Percentiles rank a stretch among this genome's conserved stretches.
phyloP scores from a whole-genome alignment of 108 stramenopile genomes.

The Nitzschia sp. region DNA sequence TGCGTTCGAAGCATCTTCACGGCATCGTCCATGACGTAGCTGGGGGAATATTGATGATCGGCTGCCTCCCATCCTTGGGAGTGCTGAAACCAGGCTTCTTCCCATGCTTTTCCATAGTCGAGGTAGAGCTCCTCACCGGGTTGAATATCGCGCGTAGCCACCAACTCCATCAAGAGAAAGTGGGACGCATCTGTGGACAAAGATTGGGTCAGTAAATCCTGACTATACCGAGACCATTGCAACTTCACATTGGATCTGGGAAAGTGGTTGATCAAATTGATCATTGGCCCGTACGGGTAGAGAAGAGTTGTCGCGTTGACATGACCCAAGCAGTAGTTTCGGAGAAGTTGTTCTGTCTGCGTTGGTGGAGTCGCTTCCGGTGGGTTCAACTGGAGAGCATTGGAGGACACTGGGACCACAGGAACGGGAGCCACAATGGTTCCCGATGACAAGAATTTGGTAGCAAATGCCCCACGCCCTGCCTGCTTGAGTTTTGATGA shows the following conservation, averaged over 20 bases:
- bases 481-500: constrained; percentile 44
- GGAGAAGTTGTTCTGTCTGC: constrained; percentile 47
- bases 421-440: constrained; percentile 64
- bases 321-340: constrained; percentile 79
- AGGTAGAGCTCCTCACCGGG: constrained; percentile 72
- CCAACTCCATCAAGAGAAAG: constrained; percentile 52
- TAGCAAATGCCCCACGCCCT: constrained; percentile 71
- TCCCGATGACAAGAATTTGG: constrained; percentile 42
- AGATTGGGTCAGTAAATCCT: not conserved
- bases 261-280: constrained; percentile 72
- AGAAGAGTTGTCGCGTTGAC: constrained; percentile 55
- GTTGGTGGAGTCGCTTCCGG: constrained; percentile 6
- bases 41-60: constrained; percentile 38
- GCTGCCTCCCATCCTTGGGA: constrained; percentile 36
- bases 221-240: constrained; percentile 52
- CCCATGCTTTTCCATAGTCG: constrained; percentile 78
- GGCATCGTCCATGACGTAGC: constrained; percentile 60
- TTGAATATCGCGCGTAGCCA: constrained; percentile 61
- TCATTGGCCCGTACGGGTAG: constrained; percentile 55
- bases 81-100: constrained; percentile 65
- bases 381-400: constrained; percentile 30
- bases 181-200: not conserved
- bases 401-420: constrained; percentile 43
- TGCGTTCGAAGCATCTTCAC: constrained; percentile 53
- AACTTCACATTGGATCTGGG: constrained; percentile 56